Conservation (phyloP, 148 eudicot species). For the Rhododendron henanense region DNA sequence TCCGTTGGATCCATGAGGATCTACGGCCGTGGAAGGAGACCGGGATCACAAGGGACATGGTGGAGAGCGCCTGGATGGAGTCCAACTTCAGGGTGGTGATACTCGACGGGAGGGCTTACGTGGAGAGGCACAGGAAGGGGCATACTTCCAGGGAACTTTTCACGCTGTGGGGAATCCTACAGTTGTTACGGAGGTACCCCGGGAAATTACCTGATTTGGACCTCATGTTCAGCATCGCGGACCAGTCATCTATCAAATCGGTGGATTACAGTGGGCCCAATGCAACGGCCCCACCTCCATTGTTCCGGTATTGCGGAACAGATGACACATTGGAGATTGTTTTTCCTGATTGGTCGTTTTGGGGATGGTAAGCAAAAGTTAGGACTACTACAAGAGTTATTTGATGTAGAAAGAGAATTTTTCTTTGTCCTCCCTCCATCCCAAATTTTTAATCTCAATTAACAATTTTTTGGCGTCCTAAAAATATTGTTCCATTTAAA, state of each 20-base stretch:
- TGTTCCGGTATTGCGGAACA: slow-evolving; percentile 72
- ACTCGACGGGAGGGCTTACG: slow-evolving; percentile 62
- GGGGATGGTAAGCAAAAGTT: slow-evolving; percentile 69
- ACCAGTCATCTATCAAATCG: slow-evolving; percentile 47
- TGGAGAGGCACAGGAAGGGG: slow-evolving; percentile 40
- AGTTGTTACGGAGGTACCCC: slow-evolving; percentile 71
- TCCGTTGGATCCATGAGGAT: slow-evolving; percentile 81
- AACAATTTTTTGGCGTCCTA: too few relatives aligned
- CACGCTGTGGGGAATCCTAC: slow-evolving; percentile 80
- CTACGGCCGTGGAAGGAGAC: slow-evolving; percentile 69
- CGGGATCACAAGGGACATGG: slow-evolving; percentile 59
- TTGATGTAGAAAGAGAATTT: too few relatives aligned
- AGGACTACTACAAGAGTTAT: too few relatives aligned
- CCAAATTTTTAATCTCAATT: too few relatives aligned
- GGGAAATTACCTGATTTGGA: slow-evolving; percentile 83
- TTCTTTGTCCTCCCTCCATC: too few relatives aligned
- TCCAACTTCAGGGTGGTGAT: slow-evolving; percentile 59
- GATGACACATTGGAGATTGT: slow-evolving; percentile 56
- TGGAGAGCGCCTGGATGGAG: slow-evolving; percentile 53
- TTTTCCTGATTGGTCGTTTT: slow-evolving; percentile 93
- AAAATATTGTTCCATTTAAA: too few relatives aligned
- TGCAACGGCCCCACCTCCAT: slow-evolving; percentile 52
- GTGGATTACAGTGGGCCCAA: slow-evolving; percentile 21
- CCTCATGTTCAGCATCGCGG: slow-evolving; percentile 75
- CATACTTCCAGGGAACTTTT: slow-evolving; percentile 62